Evolutionary conservation across 805 yeast species (phyloP).

Genomic region (Lachancea sp.): DNA sequence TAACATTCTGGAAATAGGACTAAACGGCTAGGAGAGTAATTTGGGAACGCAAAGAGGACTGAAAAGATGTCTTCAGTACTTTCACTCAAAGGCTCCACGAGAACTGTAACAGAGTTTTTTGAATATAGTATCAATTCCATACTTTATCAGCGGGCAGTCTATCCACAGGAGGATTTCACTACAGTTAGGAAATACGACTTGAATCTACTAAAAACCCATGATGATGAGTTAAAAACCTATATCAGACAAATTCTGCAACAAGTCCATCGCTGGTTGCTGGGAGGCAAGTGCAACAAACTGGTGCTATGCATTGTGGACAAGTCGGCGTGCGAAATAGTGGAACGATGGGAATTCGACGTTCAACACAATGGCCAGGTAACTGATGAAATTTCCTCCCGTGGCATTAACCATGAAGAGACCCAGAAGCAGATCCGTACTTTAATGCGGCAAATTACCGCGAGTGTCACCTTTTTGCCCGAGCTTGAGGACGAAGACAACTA

Average conservation of each 20-base stretch:
- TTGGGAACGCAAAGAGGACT: neutral
- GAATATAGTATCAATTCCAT: slow-evolving; percentile 75
- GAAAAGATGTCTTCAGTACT: slow-evolving; percentile 16
- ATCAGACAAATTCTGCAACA: slow-evolving; percentile 62
- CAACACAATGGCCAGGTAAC: slow-evolving; percentile 29
- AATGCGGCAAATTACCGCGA: slow-evolving; percentile 81
- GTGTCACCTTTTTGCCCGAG: slow-evolving; percentile 78
- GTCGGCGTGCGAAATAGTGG: slow-evolving; percentile 61
- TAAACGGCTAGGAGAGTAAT: neutral
- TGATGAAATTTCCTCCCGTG: slow-evolving; percentile 7
- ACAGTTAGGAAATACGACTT: slow-evolving; percentile 75
- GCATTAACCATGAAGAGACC: slow-evolving; percentile 35
- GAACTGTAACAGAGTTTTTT: slow-evolving; percentile 75
- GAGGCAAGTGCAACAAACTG: slow-evolving; percentile 59
- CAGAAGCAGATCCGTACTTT: slow-evolving; percentile 79
- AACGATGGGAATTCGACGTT: slow-evolving; percentile 81
- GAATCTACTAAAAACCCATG: slow-evolving; percentile 62
- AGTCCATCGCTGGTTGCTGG: slow-evolving; percentile 65
- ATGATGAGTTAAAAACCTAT: slow-evolving; percentile 69
- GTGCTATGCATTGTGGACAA: slow-evolving; percentile 69
- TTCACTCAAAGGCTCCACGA: slow-evolving; percentile 69
- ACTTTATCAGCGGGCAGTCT: slow-evolving; percentile 82
- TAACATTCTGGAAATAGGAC: no score
- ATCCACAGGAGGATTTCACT: slow-evolving; percentile 80
- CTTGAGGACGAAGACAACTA: slow-evolving; percentile 50